Percentiles rank a stretch among this genome's conserved stretches.
These are phyloP conservation scores for Irpex lacteus DNA, from an alignment of 1,284 basidiomycete species.

Conservation along the genomic window DNA sequence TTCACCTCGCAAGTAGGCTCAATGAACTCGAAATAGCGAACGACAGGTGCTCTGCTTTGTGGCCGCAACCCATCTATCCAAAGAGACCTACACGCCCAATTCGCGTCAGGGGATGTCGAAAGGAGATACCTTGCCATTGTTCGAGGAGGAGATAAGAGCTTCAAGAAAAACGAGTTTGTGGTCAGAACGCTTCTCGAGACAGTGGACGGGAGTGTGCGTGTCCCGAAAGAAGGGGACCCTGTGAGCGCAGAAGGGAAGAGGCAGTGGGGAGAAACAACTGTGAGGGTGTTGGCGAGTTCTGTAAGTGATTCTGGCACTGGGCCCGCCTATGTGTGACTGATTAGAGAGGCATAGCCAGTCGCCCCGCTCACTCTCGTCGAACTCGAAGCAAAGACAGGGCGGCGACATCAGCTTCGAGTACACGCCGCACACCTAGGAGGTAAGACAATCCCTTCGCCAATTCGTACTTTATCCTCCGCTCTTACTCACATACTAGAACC, in stretches of 20 bases:
- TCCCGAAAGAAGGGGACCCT: background rate
- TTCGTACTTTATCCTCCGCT: background rate
- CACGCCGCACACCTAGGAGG: slow-evolving; percentile 56
- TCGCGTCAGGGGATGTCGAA: slow-evolving; percentile 41
- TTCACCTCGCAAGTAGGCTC: background rate
- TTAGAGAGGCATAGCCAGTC: slow-evolving; percentile 33
- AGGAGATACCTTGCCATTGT: slow-evolving; percentile 72
- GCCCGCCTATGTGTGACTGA: background rate
- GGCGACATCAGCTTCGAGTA: slow-evolving; percentile 72
- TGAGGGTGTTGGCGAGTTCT: slow-evolving; percentile 59
- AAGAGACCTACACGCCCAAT: slow-evolving; percentile 51
- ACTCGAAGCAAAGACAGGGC: slow-evolving; percentile 56
- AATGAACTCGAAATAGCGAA: slow-evolving; percentile 42
- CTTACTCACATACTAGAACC: background rate
- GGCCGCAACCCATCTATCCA: slow-evolving; percentile 46
- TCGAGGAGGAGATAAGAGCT: slow-evolving; percentile 47
- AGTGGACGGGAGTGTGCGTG: slow-evolving; percentile 44
- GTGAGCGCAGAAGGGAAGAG: background rate
- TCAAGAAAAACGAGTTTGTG: slow-evolving; percentile 39
- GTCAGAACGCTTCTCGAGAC: slow-evolving; percentile 40
- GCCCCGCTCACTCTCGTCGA: slow-evolving; percentile 55
- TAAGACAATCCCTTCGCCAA: slow-evolving; percentile 15
- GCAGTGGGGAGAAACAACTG: slow-evolving; percentile 40
- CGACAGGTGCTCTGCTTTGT: slow-evolving; percentile 62
- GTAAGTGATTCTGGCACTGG: slow-evolving; percentile 35